phyloP scores from a whole-genome alignment of 2,329 filamentous ascomycete genomes.

The Colletotrichum limetticola region DNA sequence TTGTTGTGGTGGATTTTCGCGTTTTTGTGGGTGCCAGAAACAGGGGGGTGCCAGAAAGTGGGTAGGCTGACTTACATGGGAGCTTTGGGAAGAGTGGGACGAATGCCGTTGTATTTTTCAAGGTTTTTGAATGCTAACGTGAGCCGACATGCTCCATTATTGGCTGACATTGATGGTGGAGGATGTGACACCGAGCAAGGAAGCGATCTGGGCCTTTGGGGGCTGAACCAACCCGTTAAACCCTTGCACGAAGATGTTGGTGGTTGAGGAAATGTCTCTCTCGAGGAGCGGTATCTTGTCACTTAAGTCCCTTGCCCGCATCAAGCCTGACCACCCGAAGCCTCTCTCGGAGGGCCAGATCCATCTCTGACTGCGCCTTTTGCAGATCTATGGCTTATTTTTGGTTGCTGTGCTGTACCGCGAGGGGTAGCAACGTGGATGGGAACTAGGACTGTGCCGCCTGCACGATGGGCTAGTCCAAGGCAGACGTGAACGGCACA shows the following conservation, averaged over 20 bases:
- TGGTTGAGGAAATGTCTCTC: constrained; percentile 6
- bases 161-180: background rate
- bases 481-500: background rate
- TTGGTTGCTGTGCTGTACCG: background rate
- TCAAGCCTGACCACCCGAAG: background rate
- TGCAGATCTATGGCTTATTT: constrained; percentile 5
- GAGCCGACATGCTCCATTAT: constrained; percentile 4
- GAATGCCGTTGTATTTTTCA: constrained; percentile 10
- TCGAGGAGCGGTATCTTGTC: background rate
- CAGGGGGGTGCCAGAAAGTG: no score
- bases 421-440: background rate
- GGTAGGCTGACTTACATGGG: no score
- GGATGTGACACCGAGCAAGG: background rate
- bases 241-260: background rate
- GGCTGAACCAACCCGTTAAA: constrained; percentile 2
- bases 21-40: no score
- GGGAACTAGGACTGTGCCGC: background rate
- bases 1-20: no score
- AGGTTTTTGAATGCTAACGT: constrained; percentile 15
- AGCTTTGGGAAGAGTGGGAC: background rate
- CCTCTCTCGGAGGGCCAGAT: background rate
- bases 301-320: background rate
- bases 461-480: background rate
- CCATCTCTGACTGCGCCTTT: background rate
- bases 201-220: constrained; percentile 8